These are phyloP conservation scores for Colletotrichum somersetense DNA, from an alignment of 2,329 filamentous ascomycete species.

Conservation along the genomic window DNA sequence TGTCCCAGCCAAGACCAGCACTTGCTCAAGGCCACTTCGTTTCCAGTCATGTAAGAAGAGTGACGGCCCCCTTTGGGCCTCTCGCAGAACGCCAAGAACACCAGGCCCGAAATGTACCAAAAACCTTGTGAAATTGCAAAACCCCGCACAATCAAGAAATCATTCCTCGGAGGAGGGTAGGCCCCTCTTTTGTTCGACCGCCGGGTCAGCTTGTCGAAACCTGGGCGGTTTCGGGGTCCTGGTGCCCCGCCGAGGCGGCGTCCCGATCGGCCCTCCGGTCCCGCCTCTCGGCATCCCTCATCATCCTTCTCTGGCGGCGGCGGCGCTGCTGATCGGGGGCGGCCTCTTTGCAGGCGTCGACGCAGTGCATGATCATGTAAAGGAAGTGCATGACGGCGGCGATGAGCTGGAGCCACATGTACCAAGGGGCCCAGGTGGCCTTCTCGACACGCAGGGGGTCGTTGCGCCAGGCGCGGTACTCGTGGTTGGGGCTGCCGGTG, in stretches of 20 bases:
- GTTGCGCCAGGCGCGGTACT: conserved; percentile 33
- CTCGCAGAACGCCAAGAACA: conserved; percentile 19
- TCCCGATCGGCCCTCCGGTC: background rate
- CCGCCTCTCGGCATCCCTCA: conserved; percentile 21
- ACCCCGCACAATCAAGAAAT: background rate
- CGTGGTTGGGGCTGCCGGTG: conserved; percentile 28
- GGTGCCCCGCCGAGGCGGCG: background rate
- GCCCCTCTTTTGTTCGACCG: background rate
- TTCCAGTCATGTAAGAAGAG: conserved; percentile 1
- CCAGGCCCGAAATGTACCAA: background rate
- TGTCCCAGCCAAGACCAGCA: conserved; percentile 32
- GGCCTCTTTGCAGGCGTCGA: conserved; percentile 39
- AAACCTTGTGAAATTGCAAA: background rate
- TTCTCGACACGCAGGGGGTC: conserved; percentile 42
- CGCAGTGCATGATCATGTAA: conserved; percentile 44
- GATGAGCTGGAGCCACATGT: conserved; percentile 44
- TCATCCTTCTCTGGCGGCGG: conserved; percentile 21
- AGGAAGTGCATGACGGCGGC: conserved; percentile 42
- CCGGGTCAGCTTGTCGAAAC: conserved; percentile 1
- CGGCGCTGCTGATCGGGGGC: conserved; percentile 17
- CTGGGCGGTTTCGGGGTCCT: conserved; percentile 28
- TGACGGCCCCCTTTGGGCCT: background rate
- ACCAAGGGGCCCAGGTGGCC: conserved; percentile 43
- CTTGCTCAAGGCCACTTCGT: conserved; percentile 35
- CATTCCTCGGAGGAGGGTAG: background rate